These are phyloP conservation scores for Schoenoplectus tabernaemontani DNA, from an alignment of 202 grass and related monocot species.

Conservation along the genomic window DNA sequence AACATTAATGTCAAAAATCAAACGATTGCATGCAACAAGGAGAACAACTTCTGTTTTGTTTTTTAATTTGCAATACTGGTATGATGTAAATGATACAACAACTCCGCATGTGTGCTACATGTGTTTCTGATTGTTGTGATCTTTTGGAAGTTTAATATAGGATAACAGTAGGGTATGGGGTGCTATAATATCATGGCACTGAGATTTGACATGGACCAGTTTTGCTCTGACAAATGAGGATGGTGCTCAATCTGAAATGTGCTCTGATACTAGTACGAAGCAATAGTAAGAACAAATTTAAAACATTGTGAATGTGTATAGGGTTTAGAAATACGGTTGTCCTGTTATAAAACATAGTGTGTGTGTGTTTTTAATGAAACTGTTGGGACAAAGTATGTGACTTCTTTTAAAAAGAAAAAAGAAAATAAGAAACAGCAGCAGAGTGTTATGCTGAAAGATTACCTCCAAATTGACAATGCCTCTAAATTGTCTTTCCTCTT, in stretches of 20 bases:
- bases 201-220: background rate
- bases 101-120: background rate
- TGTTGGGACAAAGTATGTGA: background rate
- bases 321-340: background rate
- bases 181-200: background rate
- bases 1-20: background rate
- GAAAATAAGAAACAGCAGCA: background rate
- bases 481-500: slow-evolving; percentile 95
- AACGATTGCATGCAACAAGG: background rate
- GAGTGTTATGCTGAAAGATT: slow-evolving; percentile 13
- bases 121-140: background rate
- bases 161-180: background rate
- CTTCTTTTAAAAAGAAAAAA: background rate
- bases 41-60: background rate
- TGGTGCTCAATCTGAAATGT: background rate
- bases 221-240: background rate
- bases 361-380: background rate
- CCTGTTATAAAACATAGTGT: background rate
- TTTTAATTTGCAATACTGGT: background rate
- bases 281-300: background rate
- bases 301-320: background rate
- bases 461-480: slow-evolving; percentile 95
- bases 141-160: background rate
- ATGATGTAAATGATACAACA: background rate
- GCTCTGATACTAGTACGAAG: background rate